Base-by-base conservation (phyloP, 257 asterid species). In the Osmanthus fragrans region DNA sequence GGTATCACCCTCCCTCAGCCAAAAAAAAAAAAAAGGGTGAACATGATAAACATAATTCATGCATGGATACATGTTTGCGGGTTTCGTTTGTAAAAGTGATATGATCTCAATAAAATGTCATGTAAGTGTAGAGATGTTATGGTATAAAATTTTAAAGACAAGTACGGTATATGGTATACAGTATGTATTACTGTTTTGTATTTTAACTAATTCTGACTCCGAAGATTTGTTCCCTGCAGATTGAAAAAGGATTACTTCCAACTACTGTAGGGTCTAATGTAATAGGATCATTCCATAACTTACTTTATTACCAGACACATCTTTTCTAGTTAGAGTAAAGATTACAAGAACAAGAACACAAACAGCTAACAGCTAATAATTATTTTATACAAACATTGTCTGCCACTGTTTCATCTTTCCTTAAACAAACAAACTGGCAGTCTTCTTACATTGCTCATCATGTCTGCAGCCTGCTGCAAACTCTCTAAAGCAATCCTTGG, bases 371-470 rank as follows among this genome's bases (percentile, higher is more conserved):
- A 80, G 45, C 79, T 76, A 7, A 76, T 69, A n/a, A 85, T 80
- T 86, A 90, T 87, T 82, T 70, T 75, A 76, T 40, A 75, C 71
- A 30, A 11, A 19, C 82, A 83, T 18, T 93, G 98, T 91, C 98
- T 86, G 87, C 97, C 91, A 90, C 77, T 90, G 91, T 82, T 82
- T 76, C 92, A 84, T 73, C 92, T 88, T 92, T 91, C 80, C 87
- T 85, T 80, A 75, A 81, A 86, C 96, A 86, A 84, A 88, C 90
- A 87, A 90, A 84, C 88, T 86, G 95, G 86, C 93, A 85, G 70
- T 78, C 80, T 86, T 75, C 86, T 81, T 77, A 86, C 84, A 85
- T 79, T 82, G 78, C 89, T 86, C 85, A 83, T 83, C 90, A 75
- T 86, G 92, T 89, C 89, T 90, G 86, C 87, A 6, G 11, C 18